Base-by-base conservation (phyloP, 352 stramenopile species). In the Phytophthora foliorum region DNA sequence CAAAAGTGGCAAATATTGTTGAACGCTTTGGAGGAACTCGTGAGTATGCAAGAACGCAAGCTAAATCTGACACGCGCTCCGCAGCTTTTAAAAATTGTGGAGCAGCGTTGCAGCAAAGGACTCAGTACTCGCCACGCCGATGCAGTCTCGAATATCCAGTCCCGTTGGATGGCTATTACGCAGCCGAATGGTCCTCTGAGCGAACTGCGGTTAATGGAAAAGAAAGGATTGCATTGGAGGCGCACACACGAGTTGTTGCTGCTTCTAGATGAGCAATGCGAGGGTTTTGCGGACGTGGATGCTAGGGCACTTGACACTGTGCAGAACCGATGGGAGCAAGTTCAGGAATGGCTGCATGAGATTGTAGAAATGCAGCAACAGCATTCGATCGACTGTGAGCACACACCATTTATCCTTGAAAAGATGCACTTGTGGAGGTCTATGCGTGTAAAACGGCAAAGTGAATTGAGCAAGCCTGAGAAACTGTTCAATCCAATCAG, bases 101-200 rank as follows among this genome's bases (percentile, higher is more conserved):
- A 74, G 3, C 57, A 81, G 22, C 70, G 69, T 25, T 93, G 86
- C 69, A 87, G 69, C 46, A 83, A 85, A 50, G 86, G 86, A 1
- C 69, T 93, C 3, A 84, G 72, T 41, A 66, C 60, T 41, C 74
- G 75, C 5, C 73, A 93, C 50, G 79, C 83, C 1, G 83, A 92
- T 8, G 83, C 76, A 2, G 83, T 93, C 0, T 78, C 83, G 0
- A 84, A 80, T 9, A 78, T 92, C 10, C 86, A 93, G 49, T 92
- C 91, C 48, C 83, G 86, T 4, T 90, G 82, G 83, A 91, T 89
- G 74, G 83, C 83, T 17, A 89, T 93, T 53, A 92, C 78, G 2
- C 76, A 86, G 34, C 67, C 49, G 7, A 80, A 88, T 29, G 86
- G 86, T 0, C 82, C 82, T 32, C 63, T 93, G 25, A 84, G 76